Evolutionary conservation across 768 basidiomycete species (phyloP), one percentile per base, ranked within the genome.

Genomic region (Naganishia randhawae): DNA sequence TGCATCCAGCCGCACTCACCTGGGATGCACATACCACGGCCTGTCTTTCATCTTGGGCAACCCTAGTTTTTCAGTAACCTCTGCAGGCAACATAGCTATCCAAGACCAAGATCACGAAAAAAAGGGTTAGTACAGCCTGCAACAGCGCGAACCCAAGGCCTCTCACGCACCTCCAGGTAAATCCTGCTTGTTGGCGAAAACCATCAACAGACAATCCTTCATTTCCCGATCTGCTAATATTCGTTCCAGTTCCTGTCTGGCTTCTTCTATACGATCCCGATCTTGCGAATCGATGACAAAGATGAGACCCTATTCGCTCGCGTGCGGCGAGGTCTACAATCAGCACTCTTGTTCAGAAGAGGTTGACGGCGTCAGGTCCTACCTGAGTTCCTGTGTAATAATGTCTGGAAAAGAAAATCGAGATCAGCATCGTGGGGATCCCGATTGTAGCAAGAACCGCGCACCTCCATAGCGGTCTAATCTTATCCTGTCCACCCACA

Each of bases 151-250:
- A n/a, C 45, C 31, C 6, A 6, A 33, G 33, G 29, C n/a, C 7
- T 13, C 16, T 13, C 9, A 83, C 87, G 73, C 74, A 95, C 94
- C 94, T 81, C 91, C 92, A 9, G 92, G 92, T 73, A 98, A 82
- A 85, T 98, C 95, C 82, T 98, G 95, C 83, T 98, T 98, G 83
- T 98, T 98, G 37, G 95, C 94, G 81, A 98, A 98, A n/a, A 98
- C 94, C 69, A 98, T 88, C 77, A 98, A 79, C 65, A 98, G 80
- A 78, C 94, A 97, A 72, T 97, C 94, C 82, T 91, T 92, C 95
- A 98, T 97, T 81, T 98, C 95, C 71, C 95, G 84, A 80, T 98
- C 95, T 73, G 90, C 89, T 80, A 98, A 84, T 82, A 98, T 97
- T 69, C 93, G 86, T 77, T 97, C 94, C 32, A 98, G 83, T 81